Base-by-base conservation (phyloP, 2,329 filamentous ascomycete species). In the Camillea tinctor region DNA sequence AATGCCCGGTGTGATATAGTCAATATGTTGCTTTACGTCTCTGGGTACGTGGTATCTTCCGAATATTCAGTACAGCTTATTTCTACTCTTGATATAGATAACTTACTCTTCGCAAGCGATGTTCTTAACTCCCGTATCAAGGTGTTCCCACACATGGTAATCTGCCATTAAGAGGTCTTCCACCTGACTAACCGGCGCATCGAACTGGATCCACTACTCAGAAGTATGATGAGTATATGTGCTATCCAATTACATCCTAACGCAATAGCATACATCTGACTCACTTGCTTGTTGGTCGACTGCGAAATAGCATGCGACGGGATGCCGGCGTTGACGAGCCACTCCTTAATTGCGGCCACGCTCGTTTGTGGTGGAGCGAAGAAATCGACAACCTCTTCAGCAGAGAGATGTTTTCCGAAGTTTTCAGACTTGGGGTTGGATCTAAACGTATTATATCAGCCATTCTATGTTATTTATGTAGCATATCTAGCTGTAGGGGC, bases 1-100 rank as follows among this genome's bases (percentile, higher is more conserved):
- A 63, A 84, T 78, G 17, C 82, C 82, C 0, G 83, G 83, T 0
- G 80, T 85, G 44, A 86, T 79, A 68, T 84, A 85, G 71, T 86
- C 83, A 55, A 86, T 74, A 59, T 85, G 80, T 11, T 74, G 64
- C 50, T 75, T 75, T 15, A 85, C 64, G 49, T 78, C 68, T 24
- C 74, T 73, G 1, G 83, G 83, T 4, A 85, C 71, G 60, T 82
- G 80, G 68, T 84, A 84, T 59, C 68, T 71, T 23, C 2, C 36
- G 36, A 21, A 13, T 7, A 54, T 64, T 17, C 53, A 54, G 51
- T 2, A 24, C 22, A n/a, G 0, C 2, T 20, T 15, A 19, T 15
- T 52, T 4, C 4, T 19, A 15, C 48, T 15, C 4, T 44, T 5
- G 13, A 1, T 15, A 0, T 13, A 53, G 3, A 30, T 3, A 11